Evolutionary conservation across 331 rosid genomes (phyloP).

Genomic region (Rhamnella rubrinervis): DNA sequence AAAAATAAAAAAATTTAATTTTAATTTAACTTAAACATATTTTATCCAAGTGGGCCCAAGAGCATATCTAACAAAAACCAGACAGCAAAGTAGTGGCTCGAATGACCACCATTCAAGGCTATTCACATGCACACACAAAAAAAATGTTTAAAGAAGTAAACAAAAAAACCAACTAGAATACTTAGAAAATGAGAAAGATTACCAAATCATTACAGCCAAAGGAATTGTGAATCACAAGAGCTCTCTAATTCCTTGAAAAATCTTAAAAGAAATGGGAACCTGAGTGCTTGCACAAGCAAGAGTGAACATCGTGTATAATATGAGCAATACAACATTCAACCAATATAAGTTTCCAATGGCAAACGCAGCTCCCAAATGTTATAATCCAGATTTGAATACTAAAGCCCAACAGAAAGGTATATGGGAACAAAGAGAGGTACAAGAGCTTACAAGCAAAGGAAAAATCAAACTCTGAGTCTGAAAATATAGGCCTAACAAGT

Average conservation of each 20-base stretch:
- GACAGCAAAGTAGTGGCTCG: slow-evolving; percentile 31
- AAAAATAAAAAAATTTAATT: no score
- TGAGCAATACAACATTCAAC: slow-evolving; percentile 46
- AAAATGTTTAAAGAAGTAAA: background rate
- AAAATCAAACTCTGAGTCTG: slow-evolving; percentile 56
- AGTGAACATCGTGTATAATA: slow-evolving; percentile 39
- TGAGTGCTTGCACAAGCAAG: slow-evolving; percentile 46
- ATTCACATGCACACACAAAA: background rate
- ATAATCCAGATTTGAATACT: slow-evolving; percentile 53
- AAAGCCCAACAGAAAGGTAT: slow-evolving; percentile 59
- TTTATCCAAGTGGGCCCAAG: no score
- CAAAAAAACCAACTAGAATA: background rate
- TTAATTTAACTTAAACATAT: no score
- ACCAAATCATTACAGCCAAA: slow-evolving; percentile 56
- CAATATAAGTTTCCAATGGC: slow-evolving; percentile 54
- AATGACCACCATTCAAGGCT: slow-evolving; percentile 43
- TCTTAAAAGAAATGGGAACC: slow-evolving; percentile 36
- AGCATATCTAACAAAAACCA: background rate
- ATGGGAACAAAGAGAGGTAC: slow-evolving; percentile 35
- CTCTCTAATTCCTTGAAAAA: slow-evolving; percentile 46
- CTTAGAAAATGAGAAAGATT: background rate
- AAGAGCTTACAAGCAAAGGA: slow-evolving; percentile 56
- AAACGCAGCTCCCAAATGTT: slow-evolving; percentile 54
- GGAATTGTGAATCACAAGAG: slow-evolving; percentile 55
- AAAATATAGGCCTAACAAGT: slow-evolving; percentile 43